Conservation (phyloP, 495 filamentous ascomycete genomes). For the Pseudevernia furfuracea region DNA sequence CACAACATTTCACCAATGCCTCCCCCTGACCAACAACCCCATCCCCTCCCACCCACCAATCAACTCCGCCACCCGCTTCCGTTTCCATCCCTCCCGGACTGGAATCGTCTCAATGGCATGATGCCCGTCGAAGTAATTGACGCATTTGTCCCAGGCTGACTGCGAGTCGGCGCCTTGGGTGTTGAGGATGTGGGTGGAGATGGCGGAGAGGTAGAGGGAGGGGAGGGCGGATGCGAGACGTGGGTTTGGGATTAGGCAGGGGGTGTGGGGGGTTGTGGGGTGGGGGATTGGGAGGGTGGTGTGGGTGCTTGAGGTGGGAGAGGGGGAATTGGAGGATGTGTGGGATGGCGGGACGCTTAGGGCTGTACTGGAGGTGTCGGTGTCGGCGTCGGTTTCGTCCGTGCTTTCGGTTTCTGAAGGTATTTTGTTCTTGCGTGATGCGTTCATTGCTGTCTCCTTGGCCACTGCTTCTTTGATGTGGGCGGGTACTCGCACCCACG, state of each 20-base stretch:
- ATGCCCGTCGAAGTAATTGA: slow-evolving; percentile 81
- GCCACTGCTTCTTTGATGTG: slow-evolving; percentile 44
- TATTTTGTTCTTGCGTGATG: neutral
- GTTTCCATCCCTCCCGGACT: slow-evolving; percentile 71
- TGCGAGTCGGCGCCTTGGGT: slow-evolving; percentile 25
- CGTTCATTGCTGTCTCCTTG: slow-evolving; percentile 7
- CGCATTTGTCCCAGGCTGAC: slow-evolving; percentile 35
- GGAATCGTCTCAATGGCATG: slow-evolving; percentile 83
- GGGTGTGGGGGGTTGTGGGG: slow-evolving; percentile 27
- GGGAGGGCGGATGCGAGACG: slow-evolving; percentile 53
- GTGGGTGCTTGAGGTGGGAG: slow-evolving; percentile 28
- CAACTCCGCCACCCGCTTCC: slow-evolving; percentile 70
- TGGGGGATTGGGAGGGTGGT: slow-evolving; percentile 35
- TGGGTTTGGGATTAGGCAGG: slow-evolving; percentile 44
- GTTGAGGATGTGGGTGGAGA: slow-evolving; percentile 50
- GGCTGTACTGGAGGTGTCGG: slow-evolving; percentile 11
- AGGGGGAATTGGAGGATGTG: slow-evolving; percentile 26
- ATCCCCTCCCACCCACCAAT: slow-evolving; percentile 52
- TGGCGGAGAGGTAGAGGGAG: slow-evolving; percentile 65
- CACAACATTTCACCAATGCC: slow-evolving; percentile 29
- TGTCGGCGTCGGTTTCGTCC: neutral
- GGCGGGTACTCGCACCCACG: slow-evolving; percentile 58
- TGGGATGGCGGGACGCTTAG: slow-evolving; percentile 1
- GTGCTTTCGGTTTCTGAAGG: slow-evolving; percentile 5
- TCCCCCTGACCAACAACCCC: slow-evolving; percentile 21